Evolutionary conservation across 148 eudicot genomes (phyloP).

Genomic region (Silene uniflora): DNA sequence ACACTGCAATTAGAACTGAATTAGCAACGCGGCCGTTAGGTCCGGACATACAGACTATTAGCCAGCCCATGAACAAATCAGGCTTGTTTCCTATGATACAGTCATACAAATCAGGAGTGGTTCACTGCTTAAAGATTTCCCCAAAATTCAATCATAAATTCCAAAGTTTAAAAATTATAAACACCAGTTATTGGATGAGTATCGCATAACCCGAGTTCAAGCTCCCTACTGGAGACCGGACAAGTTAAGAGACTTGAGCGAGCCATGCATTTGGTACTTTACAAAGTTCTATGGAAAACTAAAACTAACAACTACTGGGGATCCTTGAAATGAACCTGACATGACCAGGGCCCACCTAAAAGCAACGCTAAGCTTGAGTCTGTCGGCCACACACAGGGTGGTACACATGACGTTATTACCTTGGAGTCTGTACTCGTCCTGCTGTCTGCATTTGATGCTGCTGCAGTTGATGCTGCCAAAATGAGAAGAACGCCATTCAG

Average conservation of each 20-base stretch:
- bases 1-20: too few species aligned
- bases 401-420: slow-evolving; percentile 5
- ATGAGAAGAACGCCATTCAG: neutral
- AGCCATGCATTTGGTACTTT: neutral
- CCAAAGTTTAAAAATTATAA: neutral
- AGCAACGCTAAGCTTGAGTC: slow-evolving; percentile 4
- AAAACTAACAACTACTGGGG: slow-evolving; percentile 2
- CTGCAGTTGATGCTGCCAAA: slow-evolving; percentile 30
- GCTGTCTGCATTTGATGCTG: slow-evolving; percentile 34
- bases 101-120: neutral
- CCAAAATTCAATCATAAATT: neutral
- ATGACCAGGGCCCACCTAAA: neutral
- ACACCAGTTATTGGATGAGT: slow-evolving; percentile 3
- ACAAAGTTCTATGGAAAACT: slow-evolving; percentile 9
- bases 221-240: neutral
- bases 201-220: neutral
- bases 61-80: neutral
- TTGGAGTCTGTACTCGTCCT: slow-evolving; percentile 20
- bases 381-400: neutral
- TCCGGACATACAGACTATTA: neutral
- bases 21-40: neutral
- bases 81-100: neutral
- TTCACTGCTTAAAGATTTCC: neutral
- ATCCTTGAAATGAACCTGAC: neutral
- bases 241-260: neutral